Evolutionary conservation across 2,329 filamentous ascomycete species (phyloP), one percentile per base, ranked within the genome.

Genomic region (Cytospora mali): DNA sequence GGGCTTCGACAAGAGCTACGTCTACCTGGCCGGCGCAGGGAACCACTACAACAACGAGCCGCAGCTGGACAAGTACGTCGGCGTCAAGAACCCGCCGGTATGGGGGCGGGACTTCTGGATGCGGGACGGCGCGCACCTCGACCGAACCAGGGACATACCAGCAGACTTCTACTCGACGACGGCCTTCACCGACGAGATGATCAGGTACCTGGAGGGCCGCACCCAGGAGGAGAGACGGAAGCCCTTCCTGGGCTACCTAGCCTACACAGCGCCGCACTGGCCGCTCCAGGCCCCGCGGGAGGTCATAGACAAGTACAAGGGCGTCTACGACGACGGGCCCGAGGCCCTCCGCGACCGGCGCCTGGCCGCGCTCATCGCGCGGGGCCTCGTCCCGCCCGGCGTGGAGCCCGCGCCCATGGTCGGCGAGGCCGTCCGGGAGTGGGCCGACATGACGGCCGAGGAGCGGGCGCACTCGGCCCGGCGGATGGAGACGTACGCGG

Each of bases 191-290:
- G 75, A 81, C 66, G 81, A 80, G 64, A 78, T 86, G 75, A 67
- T 84, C 11, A 66, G 76, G 16, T 85, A 84, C 56, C 72, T 85
- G 0, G 72, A 75, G 33, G 79, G 82, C 46, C 78, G 82, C 73
- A 79, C 69, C 64, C 72, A 68, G 61, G 73, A 66, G 4, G 69
- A 71, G 4, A 70, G 73, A 18, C 67, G 73, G 3, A 68, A 72
- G 55, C 81, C 84, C 0, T 87, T 88, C 74, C 87, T 87, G 68
- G 84, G 75, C 2, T 87, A 86, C 68, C 75, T 85, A 1, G 83
- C 85, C 2, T 88, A 86, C 70, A 84, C 84, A 0, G 85, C 85
- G 0, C 85, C 85, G 1, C 85, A 88, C 67, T 88, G 85, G 85
- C 85, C 85, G 1, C 74, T 88, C 3, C 85, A 88, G 66, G 83